Evolutionary conservation across 805 yeast species (phyloP).

Genomic region (Candida adriatica): DNA sequence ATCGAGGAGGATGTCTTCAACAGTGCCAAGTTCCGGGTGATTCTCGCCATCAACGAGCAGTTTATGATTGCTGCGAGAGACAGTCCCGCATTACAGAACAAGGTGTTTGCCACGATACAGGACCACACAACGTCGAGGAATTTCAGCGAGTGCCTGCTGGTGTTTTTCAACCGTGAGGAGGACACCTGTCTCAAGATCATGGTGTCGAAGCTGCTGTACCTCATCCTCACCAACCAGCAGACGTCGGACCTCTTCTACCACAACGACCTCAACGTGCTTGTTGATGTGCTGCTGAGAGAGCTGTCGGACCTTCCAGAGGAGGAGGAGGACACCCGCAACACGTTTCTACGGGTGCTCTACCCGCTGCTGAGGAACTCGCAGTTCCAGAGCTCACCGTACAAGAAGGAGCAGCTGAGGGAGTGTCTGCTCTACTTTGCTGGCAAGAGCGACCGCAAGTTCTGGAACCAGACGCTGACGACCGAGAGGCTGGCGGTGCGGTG

Average conservation of each 20-base stretch:
- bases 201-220: conserved; percentile 70
- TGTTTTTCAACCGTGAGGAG: conserved; percentile 70
- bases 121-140: conserved; percentile 36
- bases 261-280: conserved; percentile 78
- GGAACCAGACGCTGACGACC: conserved; percentile 31
- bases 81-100: conserved; percentile 29
- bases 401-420: conserved; percentile 44
- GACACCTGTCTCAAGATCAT: conserved; percentile 69
- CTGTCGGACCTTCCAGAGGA: conserved; percentile 59
- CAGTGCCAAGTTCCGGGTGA: conserved; percentile 60
- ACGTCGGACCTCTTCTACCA: conserved; percentile 68
- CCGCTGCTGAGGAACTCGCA: conserved; percentile 68
- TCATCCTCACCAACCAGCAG: conserved; percentile 53
- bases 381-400: conserved; percentile 49
- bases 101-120: conserved; percentile 50
- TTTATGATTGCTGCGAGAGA: conserved; percentile 55
- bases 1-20: conserved; percentile 51
- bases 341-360: conserved; percentile 66
- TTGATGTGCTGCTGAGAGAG: conserved; percentile 79
- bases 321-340: conserved; percentile 52
- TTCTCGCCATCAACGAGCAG: conserved; percentile 80
- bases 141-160: conserved; percentile 63
- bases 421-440: conserved; percentile 42
- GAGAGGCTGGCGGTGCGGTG: conserved; percentile 33
- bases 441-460: conserved; percentile 25